Evolutionary conservation across 208 protist genomes (phyloP), one percentile per base, ranked within the genome.

Genomic region (Vickermania spadyakhi): DNA sequence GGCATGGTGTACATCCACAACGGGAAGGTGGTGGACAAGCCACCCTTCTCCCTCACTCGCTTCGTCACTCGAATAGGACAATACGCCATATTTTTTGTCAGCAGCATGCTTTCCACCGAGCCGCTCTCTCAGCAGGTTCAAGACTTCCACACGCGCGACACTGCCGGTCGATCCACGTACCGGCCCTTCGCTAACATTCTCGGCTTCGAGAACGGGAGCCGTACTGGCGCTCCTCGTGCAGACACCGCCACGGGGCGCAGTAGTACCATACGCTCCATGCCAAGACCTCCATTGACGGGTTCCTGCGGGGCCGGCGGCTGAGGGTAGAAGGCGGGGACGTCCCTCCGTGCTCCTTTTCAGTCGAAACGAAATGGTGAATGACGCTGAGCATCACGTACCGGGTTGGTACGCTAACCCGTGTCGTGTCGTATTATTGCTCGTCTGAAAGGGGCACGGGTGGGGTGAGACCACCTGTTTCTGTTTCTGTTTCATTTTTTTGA

Each of bases 1-100:
- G 53, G 1, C 3, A 93, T 93, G 86, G 36, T 75, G 30, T 91
- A 91, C 71, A 79, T 94, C 50, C 59, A 75, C 45, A 73, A 84
- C 36, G 83, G 84, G 18, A 71, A 79, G 26, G 78, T 89, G n/a
- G 78, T 91, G 60, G 82, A 89, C 41, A 73, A 78, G 54, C 84
- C 80, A 63, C 81, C 81, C 13, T 89, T 89, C 68, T 84, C 77
- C 18, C 21, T 89, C 31, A 31, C 68, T 29, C 71, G 75, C 29
- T 73, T 84, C 49, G 28, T 89, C 7, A 28, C 70, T 22, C 68
- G 70, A 23, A 58, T 91, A 28, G 62, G 67, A 52, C 50, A 64
- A 13, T 29, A 61, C 1, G 30, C 91, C n/a, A 55, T 73, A 23
- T 64, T 94, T 5, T 94, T 94, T 56, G 60, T 88, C 45, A 31